Base-by-base conservation (phyloP, 2,329 filamentous ascomycete genomes). In the Zasmidium cellare region DNA sequence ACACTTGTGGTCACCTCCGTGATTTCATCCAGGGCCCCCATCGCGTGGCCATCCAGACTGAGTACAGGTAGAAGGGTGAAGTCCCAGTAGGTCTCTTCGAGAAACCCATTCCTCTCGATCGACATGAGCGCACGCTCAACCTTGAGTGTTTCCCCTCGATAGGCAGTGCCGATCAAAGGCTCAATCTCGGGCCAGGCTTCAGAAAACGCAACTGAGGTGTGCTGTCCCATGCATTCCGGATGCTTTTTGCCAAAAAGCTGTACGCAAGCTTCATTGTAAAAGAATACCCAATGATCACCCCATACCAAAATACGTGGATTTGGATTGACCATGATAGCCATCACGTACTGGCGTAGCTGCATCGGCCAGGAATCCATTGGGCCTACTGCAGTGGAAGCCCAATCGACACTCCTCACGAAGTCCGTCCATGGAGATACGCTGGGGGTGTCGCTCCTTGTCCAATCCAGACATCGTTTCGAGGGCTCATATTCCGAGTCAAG, bases 221-320 rank as follows among this genome's bases (percentile, higher is more conserved):
- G 58, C 41, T 60, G 46, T 3, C 68, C 69, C 19, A 70, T 52
- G 23, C 54, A 60, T 5, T 41, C 45, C 1, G 69, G 67, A 50
- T 71, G 68, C 53, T 66, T 67, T 1, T 55, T 48, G 12, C 60
- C 67, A 20, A 67, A 66, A 3, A 71, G 22, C 9, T 63, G 64
- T 9, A 67, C 61, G 31, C 64, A 68, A 6, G 66, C 62, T 46
- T 69, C 69, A 57, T 71, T 71, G 59, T 71, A 70, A 14, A 71
- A 59, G 28, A 69, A 64, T 0, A 60, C 65, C 46, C 72, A 68
- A 1, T 72, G 65, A 6, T 70, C 58, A 7, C 75, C 74, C 72
- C 66, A 71, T 5, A 72, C 53, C 3, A 73, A 25, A 22, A 70
- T 52, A 3, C 70, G 63, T 9, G 70, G 69, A 22, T 69, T 58